These are phyloP conservation scores for Mimosa pudica DNA, from an alignment of 306 rosid genomes.

Conservation along the genomic window DNA sequence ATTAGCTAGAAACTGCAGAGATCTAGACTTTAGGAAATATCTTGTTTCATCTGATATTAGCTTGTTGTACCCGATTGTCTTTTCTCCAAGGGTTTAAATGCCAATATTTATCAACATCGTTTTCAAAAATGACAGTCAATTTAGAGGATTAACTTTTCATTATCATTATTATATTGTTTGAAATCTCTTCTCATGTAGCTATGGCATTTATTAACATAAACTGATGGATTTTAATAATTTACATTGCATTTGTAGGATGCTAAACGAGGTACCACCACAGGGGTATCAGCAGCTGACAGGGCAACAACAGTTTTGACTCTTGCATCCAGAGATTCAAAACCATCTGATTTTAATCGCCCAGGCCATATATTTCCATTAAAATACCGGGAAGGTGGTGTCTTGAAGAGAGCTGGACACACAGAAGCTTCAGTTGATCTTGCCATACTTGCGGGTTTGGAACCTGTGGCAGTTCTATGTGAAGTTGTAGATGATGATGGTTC, in stretches of 20 bases:
- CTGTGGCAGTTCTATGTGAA: conserved; percentile 84
- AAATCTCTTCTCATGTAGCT: conserved; percentile 21
- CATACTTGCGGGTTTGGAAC: conserved; percentile 79
- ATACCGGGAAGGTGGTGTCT: conserved; percentile 94
- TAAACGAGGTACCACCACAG: conserved; percentile 84
- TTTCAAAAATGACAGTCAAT: conserved; percentile 14
- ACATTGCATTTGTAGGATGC: conserved; percentile 60
- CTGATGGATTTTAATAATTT: conserved; percentile 34
- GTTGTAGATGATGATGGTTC: conserved; percentile 98
- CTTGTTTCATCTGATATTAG: conserved; percentile 25
- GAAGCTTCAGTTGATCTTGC: conserved; percentile 98
- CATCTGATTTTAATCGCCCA: conserved; percentile 88
- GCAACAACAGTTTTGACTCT: conserved; percentile 84
- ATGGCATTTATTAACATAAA: conserved; percentile 14
- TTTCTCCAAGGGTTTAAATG: background rate
- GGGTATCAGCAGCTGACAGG: conserved; percentile 91
- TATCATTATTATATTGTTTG: background rate
- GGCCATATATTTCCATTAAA: conserved; percentile 95
- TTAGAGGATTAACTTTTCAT: conserved; percentile 8
- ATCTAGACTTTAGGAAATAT: background rate
- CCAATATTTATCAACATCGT: conserved; percentile 5
- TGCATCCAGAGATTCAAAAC: conserved; percentile 85
- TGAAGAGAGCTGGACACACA: conserved; percentile 97
- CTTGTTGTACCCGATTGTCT: conserved; percentile 32
- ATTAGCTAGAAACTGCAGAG: background rate